Conservation (phyloP, 2,329 filamentous ascomycete genomes). For the Myriosclerotinia scirpicola region DNA sequence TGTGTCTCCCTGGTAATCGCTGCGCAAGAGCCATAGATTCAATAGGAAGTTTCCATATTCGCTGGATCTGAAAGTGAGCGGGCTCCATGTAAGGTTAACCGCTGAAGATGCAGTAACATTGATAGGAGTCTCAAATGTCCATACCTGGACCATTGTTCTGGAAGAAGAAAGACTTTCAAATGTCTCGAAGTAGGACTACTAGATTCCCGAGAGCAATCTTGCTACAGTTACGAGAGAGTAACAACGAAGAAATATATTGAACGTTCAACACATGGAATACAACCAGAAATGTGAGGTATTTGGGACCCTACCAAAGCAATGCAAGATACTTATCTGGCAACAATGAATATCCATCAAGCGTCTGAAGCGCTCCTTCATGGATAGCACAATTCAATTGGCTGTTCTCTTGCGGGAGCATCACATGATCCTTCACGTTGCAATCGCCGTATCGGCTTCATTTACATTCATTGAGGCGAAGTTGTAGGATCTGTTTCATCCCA, state of each 20-base stretch:
- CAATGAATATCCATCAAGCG: not conserved
- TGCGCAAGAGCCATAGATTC: conserved; percentile 16
- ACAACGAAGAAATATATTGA: too few relatives aligned
- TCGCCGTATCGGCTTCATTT: not conserved
- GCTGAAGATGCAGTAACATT: not conserved
- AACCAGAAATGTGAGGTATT: not conserved
- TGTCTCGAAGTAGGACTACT: not conserved
- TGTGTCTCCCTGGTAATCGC: not conserved
- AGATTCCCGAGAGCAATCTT: not conserved
- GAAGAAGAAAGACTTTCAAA: too few relatives aligned
- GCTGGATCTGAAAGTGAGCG: not conserved
- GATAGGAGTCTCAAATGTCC: conserved; percentile 10
- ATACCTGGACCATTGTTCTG: not conserved
- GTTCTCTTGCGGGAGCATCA: not conserved
- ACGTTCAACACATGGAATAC: too few relatives aligned
- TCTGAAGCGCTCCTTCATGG: not conserved
- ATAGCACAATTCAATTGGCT: not conserved
- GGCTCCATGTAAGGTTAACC: conserved; percentile 1
- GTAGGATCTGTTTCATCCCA: not conserved
- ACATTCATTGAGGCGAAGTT: not conserved
- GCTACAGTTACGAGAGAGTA: not conserved
- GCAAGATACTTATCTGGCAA: not conserved
- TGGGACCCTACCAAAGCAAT: not conserved
- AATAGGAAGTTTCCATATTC: conserved; percentile 9
- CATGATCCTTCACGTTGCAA: not conserved